A percentile compares a stretch with the other conserved stretches of the same genome.
Evolutionary conservation across 2,329 filamentous ascomycete species (phyloP).

Genomic region (Calycina marina): DNA sequence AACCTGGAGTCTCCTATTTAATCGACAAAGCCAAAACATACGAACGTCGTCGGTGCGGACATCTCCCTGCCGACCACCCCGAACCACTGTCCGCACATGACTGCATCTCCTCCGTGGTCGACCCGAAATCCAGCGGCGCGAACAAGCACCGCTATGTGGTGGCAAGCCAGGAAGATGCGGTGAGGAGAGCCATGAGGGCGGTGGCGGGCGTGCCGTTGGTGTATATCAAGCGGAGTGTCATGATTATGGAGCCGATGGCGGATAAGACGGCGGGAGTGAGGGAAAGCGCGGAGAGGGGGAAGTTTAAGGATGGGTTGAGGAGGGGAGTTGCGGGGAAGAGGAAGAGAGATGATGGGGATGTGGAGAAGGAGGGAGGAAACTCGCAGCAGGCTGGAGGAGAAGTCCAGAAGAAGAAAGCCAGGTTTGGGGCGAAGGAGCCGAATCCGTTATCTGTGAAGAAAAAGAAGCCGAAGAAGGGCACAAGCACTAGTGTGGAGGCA

Average conservation of each 20-base stretch:
- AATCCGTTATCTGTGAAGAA: slow-evolving; percentile 59
- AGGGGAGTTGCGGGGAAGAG: slow-evolving; percentile 28
- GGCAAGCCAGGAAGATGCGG: slow-evolving; percentile 53
- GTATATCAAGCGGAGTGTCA: slow-evolving; percentile 66
- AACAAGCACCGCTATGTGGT: slow-evolving; percentile 74
- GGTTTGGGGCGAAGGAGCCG: slow-evolving; percentile 49
- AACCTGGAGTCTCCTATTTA: slow-evolving; percentile 33
- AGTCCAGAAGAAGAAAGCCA: slow-evolving; percentile 34
- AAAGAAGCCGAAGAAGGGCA: slow-evolving; percentile 41
- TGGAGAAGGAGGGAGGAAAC: slow-evolving; percentile 11
- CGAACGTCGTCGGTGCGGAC: slow-evolving; percentile 65
- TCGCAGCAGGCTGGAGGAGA: slow-evolving; percentile 8
- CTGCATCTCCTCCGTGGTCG: slow-evolving; percentile 62
- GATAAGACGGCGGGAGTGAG: slow-evolving; percentile 46
- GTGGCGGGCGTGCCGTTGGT: slow-evolving; percentile 62
- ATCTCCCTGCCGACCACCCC: slow-evolving; percentile 57
- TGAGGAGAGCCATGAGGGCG: slow-evolving; percentile 47
- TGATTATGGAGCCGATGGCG: slow-evolving; percentile 68
- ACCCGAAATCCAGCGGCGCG: slow-evolving; percentile 53
- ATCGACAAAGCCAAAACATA: slow-evolving; percentile 63
- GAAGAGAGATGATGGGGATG: slow-evolving; percentile 22
- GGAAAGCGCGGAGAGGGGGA: slow-evolving; percentile 55
- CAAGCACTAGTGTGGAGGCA: too few relatives aligned
- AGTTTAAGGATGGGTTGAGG: slow-evolving; percentile 58
- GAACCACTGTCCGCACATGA: slow-evolving; percentile 55